Evolutionary conservation across 345 rosid species (phyloP).

Genomic region (Atalantia buxifolia): DNA sequence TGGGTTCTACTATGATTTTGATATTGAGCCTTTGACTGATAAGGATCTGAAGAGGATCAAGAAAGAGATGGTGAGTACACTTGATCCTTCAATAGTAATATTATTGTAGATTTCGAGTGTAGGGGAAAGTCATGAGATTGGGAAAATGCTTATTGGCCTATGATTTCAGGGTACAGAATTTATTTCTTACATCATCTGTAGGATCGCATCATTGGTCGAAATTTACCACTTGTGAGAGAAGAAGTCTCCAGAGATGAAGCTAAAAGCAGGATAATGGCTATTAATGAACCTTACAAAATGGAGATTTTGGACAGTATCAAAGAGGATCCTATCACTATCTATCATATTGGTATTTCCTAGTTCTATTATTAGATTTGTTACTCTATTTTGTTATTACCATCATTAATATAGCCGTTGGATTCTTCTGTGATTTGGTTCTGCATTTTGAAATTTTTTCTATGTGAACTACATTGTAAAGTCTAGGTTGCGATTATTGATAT

Average conservation of each 20-base stretch:
- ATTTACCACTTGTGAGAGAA: slow-evolving; percentile 83
- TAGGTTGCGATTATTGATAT: neutral
- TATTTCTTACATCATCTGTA: slow-evolving; percentile 56
- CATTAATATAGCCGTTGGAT: neutral
- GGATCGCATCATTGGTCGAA: slow-evolving; percentile 85
- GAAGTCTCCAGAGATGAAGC: slow-evolving; percentile 92
- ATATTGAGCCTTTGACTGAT: slow-evolving; percentile 85
- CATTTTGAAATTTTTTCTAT: neutral
- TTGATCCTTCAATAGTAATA: neutral
- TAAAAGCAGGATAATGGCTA: slow-evolving; percentile 57
- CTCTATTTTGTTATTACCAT: slow-evolving; percentile 5
- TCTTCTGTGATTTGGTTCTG: neutral
- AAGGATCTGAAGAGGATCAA: slow-evolving; percentile 87
- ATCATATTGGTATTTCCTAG: slow-evolving; percentile 65
- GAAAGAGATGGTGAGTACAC: slow-evolving; percentile 87
- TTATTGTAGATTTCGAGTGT: neutral
- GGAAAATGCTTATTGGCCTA: slow-evolving; percentile 28
- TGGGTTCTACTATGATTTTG: slow-evolving; percentile 93
- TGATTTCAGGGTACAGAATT: slow-evolving; percentile 46
- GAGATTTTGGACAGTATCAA: slow-evolving; percentile 85
- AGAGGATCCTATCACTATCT: slow-evolving; percentile 81
- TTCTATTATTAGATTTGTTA: neutral
- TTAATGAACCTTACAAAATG: slow-evolving; percentile 91
- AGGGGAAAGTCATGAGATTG: slow-evolving; percentile 13
- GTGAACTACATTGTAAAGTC: neutral